These are phyloP conservation scores for Priceomyces melissophilus DNA, from an alignment of 805 yeast genomes.

Conservation along the genomic window DNA sequence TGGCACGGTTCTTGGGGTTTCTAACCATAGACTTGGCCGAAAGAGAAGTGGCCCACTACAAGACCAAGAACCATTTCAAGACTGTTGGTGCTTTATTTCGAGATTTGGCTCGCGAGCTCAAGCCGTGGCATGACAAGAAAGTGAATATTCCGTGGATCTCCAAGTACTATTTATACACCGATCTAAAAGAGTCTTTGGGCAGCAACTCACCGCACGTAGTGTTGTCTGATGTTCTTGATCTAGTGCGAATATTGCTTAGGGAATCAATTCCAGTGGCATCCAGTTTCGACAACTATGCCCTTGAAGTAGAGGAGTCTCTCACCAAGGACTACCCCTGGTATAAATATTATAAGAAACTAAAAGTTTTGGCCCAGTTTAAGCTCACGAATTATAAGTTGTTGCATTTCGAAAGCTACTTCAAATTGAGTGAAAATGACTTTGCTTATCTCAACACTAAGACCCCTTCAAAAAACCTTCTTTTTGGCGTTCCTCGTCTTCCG, in stretches of 20 bases:
- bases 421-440: conserved; percentile 15
- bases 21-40: conserved; percentile 34
- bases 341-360: conserved; percentile 54
- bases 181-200: conserved; percentile 11
- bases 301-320: conserved; percentile 47
- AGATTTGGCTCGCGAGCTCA: conserved; percentile 11
- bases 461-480: conserved; percentile 15
- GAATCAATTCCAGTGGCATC: conserved; percentile 23
- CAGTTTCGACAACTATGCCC: conserved; percentile 47
- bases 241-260: conserved; percentile 11
- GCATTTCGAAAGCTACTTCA: conserved; percentile 31
- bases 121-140: conserved; percentile 18
- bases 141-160: conserved; percentile 17
- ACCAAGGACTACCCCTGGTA: conserved; percentile 79
- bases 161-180: conserved; percentile 18
- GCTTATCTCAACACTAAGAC: conserved; percentile 10
- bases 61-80: conserved; percentile 18
- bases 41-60: conserved; percentile 34
- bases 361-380: conserved; percentile 54
- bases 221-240: conserved; percentile 11
- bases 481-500: conserved; percentile 17
- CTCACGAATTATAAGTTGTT: conserved; percentile 50
- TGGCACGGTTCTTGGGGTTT: conserved; percentile 35
- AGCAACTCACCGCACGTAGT: conserved; percentile 6
- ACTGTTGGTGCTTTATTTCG: conserved; percentile 15